Evolutionary conservation across 2,329 filamentous ascomycete species (phyloP).

Genomic region (Zopfia rhizophila): DNA sequence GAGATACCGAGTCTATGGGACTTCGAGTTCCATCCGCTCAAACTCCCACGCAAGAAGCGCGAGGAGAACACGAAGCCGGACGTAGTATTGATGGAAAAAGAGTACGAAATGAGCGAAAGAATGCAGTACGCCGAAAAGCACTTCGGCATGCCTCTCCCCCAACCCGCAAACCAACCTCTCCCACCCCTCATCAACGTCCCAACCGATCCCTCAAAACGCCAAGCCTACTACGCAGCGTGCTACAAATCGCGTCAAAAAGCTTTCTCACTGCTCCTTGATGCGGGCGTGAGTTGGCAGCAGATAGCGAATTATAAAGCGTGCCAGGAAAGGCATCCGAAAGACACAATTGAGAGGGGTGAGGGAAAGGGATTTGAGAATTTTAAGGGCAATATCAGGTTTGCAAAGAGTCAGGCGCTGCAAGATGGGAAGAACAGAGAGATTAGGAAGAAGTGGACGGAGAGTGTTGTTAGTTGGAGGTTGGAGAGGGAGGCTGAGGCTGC

Average conservation of each 20-base stretch:
- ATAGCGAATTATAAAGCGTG: conserved; percentile 39
- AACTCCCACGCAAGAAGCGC: conserved; percentile 17
- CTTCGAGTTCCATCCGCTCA: conserved; percentile 44
- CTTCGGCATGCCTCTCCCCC: conserved; percentile 41
- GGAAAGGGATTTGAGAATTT: too few relatives aligned
- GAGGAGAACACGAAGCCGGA: conserved; percentile 33
- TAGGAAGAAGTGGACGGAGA: too few relatives aligned
- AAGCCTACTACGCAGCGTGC: conserved; percentile 43
- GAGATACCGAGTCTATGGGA: conserved; percentile 50
- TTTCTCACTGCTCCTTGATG: conserved; percentile 41
- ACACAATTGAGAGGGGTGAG: conserved; percentile 28
- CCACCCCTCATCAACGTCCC: conserved; percentile 46
- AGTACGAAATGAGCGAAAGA: conserved; percentile 40
- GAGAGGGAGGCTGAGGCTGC: too few relatives aligned
- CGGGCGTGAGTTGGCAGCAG: conserved; percentile 38
- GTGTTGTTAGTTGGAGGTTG: too few relatives aligned
- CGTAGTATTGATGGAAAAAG: conserved; percentile 32
- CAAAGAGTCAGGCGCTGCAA: too few relatives aligned
- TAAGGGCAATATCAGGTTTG: too few relatives aligned
- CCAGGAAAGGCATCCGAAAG: conserved; percentile 31
- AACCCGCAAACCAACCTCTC: conserved; percentile 28
- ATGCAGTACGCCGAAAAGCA: conserved; percentile 44
- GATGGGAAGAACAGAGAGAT: too few relatives aligned
- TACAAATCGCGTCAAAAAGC: conserved; percentile 45
- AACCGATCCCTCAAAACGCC: conserved; percentile 27